Evolutionary conservation across 805 yeast species (phyloP).

Genomic region (Lachancea waltii): DNA sequence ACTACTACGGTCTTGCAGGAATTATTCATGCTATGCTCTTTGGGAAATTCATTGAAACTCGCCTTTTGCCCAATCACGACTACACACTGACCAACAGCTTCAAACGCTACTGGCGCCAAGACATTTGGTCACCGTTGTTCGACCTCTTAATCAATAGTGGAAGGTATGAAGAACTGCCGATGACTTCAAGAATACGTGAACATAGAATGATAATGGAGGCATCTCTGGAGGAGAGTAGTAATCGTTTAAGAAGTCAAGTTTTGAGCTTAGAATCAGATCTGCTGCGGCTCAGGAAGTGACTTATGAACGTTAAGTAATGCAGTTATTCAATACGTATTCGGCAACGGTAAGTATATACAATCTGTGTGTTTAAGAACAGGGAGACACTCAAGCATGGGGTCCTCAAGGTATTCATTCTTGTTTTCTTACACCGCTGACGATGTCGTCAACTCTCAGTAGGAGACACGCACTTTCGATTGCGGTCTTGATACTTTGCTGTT

Average conservation of each 20-base stretch:
- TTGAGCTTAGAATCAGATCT: constrained; percentile 34
- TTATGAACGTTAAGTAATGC: not conserved
- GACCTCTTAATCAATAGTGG: constrained; percentile 57
- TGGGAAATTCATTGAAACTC: constrained; percentile 54
- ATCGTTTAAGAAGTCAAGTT: constrained; percentile 31
- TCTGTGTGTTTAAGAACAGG: not conserved
- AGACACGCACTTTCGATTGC: constrained; percentile 95
- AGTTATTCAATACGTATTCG: not conserved
- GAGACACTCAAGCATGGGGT: no score
- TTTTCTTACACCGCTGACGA: constrained; percentile 89
- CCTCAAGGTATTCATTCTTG: constrained; percentile 32
- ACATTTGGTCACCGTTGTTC: constrained; percentile 65
- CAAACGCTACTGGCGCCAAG: constrained; percentile 71
- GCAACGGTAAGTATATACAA: not conserved
- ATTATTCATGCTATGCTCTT: constrained; percentile 67
- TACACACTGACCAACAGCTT: constrained; percentile 41
- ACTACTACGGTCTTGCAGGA: constrained; percentile 76
- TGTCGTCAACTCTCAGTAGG: constrained; percentile 92
- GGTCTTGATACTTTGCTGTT: constrained; percentile 95
- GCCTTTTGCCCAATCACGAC: constrained; percentile 23
- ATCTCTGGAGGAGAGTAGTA: constrained; percentile 13
- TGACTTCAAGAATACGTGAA: constrained; percentile 32
- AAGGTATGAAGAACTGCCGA: constrained; percentile 35
- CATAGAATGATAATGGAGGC: constrained; percentile 27
- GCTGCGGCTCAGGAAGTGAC: constrained; percentile 9